Conservation (phyloP, 106 monocot species). For the Dioscorea zingiberensis region DNA sequence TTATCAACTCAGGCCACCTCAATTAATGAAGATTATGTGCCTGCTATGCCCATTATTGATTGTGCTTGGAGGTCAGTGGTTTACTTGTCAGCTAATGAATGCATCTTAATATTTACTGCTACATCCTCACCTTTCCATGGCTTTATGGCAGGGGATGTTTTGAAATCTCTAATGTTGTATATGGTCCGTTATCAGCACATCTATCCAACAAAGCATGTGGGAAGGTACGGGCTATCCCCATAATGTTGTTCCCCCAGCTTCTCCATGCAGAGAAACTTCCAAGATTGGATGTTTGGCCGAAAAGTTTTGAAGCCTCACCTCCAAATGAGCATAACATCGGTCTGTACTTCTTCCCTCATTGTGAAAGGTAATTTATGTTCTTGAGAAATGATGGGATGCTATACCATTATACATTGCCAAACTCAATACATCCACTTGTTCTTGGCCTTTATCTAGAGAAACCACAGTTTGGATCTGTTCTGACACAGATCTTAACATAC, state of each 20-base stretch:
- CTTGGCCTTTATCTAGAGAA: no score
- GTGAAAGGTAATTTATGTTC: slow-evolving; percentile 8
- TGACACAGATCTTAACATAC: no score
- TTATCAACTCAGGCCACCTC: no score
- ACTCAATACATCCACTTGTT: no score
- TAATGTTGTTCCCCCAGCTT: slow-evolving; percentile 21
- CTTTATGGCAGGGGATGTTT: slow-evolving; percentile 22
- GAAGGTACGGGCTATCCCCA: slow-evolving; percentile 23
- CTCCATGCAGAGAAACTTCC: slow-evolving; percentile 16
- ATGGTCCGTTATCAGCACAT: slow-evolving; percentile 35
- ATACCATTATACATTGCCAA: no score
- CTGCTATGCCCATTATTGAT: slow-evolving; percentile 3
- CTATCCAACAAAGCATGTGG: slow-evolving; percentile 33
- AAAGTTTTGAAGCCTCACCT: slow-evolving; percentile 21
- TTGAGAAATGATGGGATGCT: neutral
- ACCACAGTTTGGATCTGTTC: no score
- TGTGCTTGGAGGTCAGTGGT: slow-evolving; percentile 15
- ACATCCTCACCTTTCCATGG: neutral
- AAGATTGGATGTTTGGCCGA: slow-evolving; percentile 25
- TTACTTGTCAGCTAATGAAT: neutral
- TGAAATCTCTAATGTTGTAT: slow-evolving; percentile 12
- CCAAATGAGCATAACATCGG: slow-evolving; percentile 34
- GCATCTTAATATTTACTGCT: neutral
- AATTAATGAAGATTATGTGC: neutral
- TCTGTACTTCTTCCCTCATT: slow-evolving; percentile 35